A percentile compares a stretch with the other conserved stretches of the same genome.
phyloP scores from a whole-genome alignment of 2,329 filamentous ascomycete species.

The Thelonectria rubi region DNA sequence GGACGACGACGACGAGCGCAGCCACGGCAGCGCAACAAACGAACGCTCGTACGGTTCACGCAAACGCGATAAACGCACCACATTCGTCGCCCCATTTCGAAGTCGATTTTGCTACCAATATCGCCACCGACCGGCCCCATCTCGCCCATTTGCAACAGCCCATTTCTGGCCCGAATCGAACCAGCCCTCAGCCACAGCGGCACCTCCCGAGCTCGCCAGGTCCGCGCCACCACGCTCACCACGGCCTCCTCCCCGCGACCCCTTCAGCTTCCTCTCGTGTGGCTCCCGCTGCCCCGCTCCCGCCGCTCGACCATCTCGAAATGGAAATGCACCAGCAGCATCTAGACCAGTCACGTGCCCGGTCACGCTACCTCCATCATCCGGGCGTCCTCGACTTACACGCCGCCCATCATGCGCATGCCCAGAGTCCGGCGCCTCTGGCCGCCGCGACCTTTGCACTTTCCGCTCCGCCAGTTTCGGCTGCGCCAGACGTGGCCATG shows the following conservation, averaged over 20 bases:
- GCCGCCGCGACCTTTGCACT: conserved; percentile 26
- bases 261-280: not conserved
- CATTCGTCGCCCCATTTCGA: conserved; percentile 9
- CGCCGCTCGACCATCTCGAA: not conserved
- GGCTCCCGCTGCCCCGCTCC: not conserved
- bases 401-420: conserved; percentile 27
- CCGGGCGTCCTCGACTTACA: conserved; percentile 26
- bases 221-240: conserved; percentile 5
- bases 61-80: conserved; percentile 7
- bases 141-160: conserved; percentile 41
- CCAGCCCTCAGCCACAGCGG: conserved; percentile 39
- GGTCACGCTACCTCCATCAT: conserved; percentile 32
- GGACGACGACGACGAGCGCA: not conserved
- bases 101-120: conserved; percentile 6
- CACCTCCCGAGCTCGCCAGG: conserved; percentile 38
- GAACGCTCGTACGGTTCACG: conserved; percentile 1
- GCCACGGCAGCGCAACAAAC: not conserved
- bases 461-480: conserved; percentile 27
- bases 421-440: conserved; percentile 30
- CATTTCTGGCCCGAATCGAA: conserved; percentile 43
- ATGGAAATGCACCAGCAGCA: not conserved
- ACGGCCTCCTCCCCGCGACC: conserved; percentile 7
- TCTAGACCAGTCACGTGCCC: conserved; percentile 30
- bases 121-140: conserved; percentile 18
- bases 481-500: conserved; percentile 27